Evolutionary conservation across 2,329 filamentous ascomycete genomes (phyloP), one percentile per base, ranked within the genome.

Genomic region (Cercospora nicotianae): DNA sequence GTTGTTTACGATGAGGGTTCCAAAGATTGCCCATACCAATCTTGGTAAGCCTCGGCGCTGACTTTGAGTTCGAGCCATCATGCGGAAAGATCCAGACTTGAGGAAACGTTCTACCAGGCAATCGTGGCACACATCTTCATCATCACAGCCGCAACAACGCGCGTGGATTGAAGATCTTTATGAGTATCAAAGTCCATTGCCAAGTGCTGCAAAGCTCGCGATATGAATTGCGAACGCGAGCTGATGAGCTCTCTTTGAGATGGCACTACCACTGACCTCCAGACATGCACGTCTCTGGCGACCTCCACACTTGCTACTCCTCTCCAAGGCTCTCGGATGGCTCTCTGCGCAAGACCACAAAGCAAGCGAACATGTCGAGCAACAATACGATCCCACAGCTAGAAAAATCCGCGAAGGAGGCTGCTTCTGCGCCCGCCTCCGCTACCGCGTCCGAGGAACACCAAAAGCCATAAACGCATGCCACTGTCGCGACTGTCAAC

Each of bases 51-150:
- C 60, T 63, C 45, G 45, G 60, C 60, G 60, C 20, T n/a, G 20
- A 16, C 18, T 62, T 53, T 63, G 60, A 63, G 60, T 63, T 55
- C 18, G 42, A 45, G 26, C 48, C 48, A 42, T 7, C 9, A 28
- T 63, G 8, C 60, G 60, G 39, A 62, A 62, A 48, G 2, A 62
- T 62, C 60, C 39, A 62, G 36, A 62, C 18, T 20, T 12, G 20
- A 16, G 20, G 28, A 53, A 53, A 20, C 20, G 36, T 36, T 36
- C 20, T 53, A 53, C 48, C 20, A 53, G 23, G 5, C 8, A 7
- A 28, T 53, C 16, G 48, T 16, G 20, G 48, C 48, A 53, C 48
- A 3, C 48, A 26, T 28, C 48, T 53, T 53, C 9, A 26, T 12
- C 48, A 36, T 12, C 13, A 36, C 13, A 48, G 20, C 48, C 48